These are phyloP conservation scores for Acanthamoeba royreba DNA, from an alignment of 208 protist species.

Conservation along the genomic window DNA sequence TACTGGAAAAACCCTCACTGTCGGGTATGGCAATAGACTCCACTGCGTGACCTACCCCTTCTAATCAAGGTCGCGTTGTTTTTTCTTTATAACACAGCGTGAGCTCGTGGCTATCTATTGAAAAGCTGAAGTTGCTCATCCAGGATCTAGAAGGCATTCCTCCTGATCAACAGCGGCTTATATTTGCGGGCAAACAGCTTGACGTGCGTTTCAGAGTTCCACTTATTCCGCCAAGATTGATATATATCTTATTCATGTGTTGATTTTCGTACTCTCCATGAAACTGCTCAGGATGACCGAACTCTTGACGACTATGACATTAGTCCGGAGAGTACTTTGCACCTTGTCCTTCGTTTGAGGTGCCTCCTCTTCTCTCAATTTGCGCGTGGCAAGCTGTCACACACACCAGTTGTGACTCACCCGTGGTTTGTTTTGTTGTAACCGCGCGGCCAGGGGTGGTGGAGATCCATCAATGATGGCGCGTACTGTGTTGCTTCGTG, in stretches of 20 bases:
- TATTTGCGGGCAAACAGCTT: conserved; percentile 92
- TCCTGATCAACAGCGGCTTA: conserved; percentile 90
- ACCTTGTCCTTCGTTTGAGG: conserved; percentile 75
- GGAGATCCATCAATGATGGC: neutral
- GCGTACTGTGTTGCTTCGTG: neutral
- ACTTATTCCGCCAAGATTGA: too few species aligned
- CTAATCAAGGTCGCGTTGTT: too few species aligned
- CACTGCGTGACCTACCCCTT: too few species aligned
- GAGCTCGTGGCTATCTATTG: neutral
- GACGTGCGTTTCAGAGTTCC: too few species aligned
- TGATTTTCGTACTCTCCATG: too few species aligned
- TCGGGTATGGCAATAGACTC: too few species aligned
- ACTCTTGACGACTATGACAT: conserved; percentile 85
- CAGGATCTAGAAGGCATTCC: conserved; percentile 88
- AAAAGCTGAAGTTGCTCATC: conserved; percentile 82
- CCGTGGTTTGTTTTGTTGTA: too few species aligned
- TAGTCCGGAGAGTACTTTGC: conserved; percentile 65
- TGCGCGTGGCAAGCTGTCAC: too few species aligned
- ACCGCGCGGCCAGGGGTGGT: neutral
- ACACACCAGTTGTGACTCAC: too few species aligned
- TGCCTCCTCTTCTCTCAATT: neutral
- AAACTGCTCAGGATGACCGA: conserved; percentile 86
- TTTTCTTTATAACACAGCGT: too few species aligned
- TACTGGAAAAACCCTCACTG: conserved; percentile 55
- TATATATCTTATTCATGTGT: too few species aligned